Evolutionary conservation across 495 filamentous ascomycete species (phyloP).

Genomic region (Penicillium flavigenum): DNA sequence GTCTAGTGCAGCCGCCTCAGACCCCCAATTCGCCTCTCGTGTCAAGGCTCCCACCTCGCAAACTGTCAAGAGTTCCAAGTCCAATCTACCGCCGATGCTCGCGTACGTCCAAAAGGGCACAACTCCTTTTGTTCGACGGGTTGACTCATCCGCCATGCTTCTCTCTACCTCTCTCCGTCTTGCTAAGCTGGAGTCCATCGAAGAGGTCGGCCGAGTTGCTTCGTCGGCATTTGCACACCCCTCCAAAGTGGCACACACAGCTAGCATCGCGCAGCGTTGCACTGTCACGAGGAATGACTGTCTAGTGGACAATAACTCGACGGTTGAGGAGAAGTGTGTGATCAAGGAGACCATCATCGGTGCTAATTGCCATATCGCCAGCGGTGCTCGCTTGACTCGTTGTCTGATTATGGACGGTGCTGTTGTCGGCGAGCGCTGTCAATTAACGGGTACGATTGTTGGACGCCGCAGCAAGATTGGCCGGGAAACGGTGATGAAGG

Average conservation of each 20-base stretch:
- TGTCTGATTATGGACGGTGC: conserved; percentile 92
- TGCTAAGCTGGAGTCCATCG: conserved; percentile 70
- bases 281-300: conserved; percentile 75
- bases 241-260: conserved; percentile 76
- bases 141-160: conserved; percentile 81
- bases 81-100: conserved; percentile 63
- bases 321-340: conserved; percentile 75
- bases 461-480: conserved; percentile 75
- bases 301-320: conserved; percentile 81
- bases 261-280: conserved; percentile 69
- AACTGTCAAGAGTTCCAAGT: conserved; percentile 16
- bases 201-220: conserved; percentile 56
- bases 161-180: conserved; percentile 79
- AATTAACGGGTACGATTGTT: conserved; percentile 78
- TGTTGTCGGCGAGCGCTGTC: conserved; percentile 71
- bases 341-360: conserved; percentile 90
- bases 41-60: conserved; percentile 29
- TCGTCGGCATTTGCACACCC: conserved; percentile 71
- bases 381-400: conserved; percentile 72
- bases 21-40: conserved; percentile 41
- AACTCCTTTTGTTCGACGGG: conserved; percentile 70
- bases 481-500: conserved; percentile 69
- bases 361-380: conserved; percentile 76
- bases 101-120: conserved; percentile 67
- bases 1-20: conserved; percentile 10